Evolutionary conservation across 106 monocot genomes (phyloP), one percentile per base, ranked within the genome.

Genomic region (Acorus calamus): DNA sequence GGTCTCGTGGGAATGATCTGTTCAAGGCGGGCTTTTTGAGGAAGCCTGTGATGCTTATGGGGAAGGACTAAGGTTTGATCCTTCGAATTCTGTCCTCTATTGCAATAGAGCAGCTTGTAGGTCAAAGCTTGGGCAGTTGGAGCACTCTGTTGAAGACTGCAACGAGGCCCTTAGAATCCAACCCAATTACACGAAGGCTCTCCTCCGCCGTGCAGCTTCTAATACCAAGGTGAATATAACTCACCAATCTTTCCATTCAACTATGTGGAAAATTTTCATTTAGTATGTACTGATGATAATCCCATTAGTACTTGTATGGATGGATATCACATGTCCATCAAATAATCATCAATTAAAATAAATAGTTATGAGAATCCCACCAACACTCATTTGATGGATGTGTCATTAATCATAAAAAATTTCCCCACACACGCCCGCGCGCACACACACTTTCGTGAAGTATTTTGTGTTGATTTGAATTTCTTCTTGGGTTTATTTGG

Each of bases 71-170:
- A 84, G 52, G 47, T 74, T 72, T 61, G 78, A 88, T 47, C 78
- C 84, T 42, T 76, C 68, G 5, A 88, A 88, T 63, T 57, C 88
- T 0, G 78, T 88, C 4, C 78, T 88, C 4, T 58, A 81, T 55
- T 88, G 88, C 66, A 88, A 88, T 53, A 83, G 88, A 74, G 88
- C 88, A 6, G 81, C 70, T 64, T 88, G 88, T 64, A 54, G 66
- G 5, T 80, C 83, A 42, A 88, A 88, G 60, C 80, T 88, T 42
- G 83, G 78, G 4, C 83, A 81, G 42, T 83, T 77, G 83, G 83
- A 81, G 54, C 83, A 70, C 59, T 71, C 88, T 7, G 13, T 88
- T 3, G 70, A 76, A 42, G 88, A 88, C 13, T 88, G 84, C 65
- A 84, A 71, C 66, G 76, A 84, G 56, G 84, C 83, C 2, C 78